Evolutionary conservation across 805 yeast genomes (phyloP).

Genomic region (Myxozyma monticola): DNA sequence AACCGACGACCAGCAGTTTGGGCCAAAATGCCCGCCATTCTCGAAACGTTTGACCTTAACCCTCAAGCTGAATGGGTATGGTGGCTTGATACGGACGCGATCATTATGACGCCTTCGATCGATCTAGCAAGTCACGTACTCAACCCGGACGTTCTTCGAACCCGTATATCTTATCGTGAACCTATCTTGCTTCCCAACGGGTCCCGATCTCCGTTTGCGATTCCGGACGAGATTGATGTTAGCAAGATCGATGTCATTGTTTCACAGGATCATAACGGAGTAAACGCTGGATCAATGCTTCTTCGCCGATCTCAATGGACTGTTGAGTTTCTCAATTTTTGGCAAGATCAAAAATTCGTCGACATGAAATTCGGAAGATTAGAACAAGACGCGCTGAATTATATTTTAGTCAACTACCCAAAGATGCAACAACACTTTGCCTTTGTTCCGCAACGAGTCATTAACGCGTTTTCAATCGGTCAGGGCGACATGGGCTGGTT

Average conservation of each 20-base stretch:
- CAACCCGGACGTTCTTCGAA: constrained; percentile 33
- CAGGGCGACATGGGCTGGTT: constrained; percentile 27
- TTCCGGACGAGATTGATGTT: constrained; percentile 16
- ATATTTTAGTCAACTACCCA: constrained; percentile 40
- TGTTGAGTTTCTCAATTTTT: constrained; percentile 63
- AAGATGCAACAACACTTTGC: constrained; percentile 29
- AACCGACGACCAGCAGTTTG: constrained; percentile 32
- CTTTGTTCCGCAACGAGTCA: constrained; percentile 26
- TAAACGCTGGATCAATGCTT: constrained; percentile 76
- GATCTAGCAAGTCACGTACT: constrained; percentile 37
- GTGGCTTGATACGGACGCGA: constrained; percentile 43
- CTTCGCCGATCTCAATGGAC: constrained; percentile 72
- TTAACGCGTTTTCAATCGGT: constrained; percentile 28
- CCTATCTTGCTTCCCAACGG: constrained; percentile 21
- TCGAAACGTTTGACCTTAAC: constrained; percentile 35
- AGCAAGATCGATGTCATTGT: constrained; percentile 58
- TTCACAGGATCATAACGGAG: constrained; percentile 87
- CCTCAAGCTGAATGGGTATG: constrained; percentile 44
- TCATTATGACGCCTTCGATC: constrained; percentile 38
- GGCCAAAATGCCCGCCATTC: constrained; percentile 40
- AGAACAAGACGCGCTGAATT: constrained; percentile 81
- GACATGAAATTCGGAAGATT: constrained; percentile 84
- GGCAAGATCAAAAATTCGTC: constrained; percentile 88
- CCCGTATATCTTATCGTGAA: constrained; percentile 31
- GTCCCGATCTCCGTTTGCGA: constrained; percentile 6